A percentile compares a stretch with the other conserved stretches of the same genome.
phyloP scores from a whole-genome alignment of 139 green algal genomes.

The Chlorella sp. region DNA sequence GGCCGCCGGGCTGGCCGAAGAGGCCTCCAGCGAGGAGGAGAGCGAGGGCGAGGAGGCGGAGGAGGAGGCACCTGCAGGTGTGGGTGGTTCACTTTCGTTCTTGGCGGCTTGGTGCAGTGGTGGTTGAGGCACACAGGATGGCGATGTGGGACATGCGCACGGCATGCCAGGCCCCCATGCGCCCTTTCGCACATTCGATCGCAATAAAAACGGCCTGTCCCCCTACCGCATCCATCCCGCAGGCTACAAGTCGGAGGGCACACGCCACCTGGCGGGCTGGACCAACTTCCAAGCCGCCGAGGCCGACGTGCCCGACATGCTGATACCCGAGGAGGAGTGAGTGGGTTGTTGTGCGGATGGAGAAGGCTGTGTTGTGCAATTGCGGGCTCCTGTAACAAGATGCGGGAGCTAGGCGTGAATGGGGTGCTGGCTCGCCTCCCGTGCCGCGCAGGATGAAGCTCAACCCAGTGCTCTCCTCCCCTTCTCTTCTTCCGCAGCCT shows the following conservation, averaged over 20 bases:
- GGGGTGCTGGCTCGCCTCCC: no score
- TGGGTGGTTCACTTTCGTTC: no score
- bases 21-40: not conserved
- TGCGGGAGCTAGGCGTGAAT: no score
- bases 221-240: not conserved
- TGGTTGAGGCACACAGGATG: not conserved
- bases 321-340: conserved; percentile 28
- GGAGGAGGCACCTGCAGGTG: not conserved
- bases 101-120: not conserved
- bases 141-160: no score
- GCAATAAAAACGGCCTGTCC: not conserved
- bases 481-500: not conserved
- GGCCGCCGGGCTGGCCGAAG: no score
- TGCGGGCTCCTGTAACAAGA: no score
- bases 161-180: no score
- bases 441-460: no score
- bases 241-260: conserved; percentile 24
- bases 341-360: no score
- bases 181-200: no score
- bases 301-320: conserved; percentile 19
- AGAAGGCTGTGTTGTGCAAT: no score
- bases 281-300: conserved; percentile 18
- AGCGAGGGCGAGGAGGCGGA: not conserved
- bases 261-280: not conserved
- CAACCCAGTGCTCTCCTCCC: no score